phyloP scores from a whole-genome alignment of 306 rosid genomes.

The Phaseolus lunatus region DNA sequence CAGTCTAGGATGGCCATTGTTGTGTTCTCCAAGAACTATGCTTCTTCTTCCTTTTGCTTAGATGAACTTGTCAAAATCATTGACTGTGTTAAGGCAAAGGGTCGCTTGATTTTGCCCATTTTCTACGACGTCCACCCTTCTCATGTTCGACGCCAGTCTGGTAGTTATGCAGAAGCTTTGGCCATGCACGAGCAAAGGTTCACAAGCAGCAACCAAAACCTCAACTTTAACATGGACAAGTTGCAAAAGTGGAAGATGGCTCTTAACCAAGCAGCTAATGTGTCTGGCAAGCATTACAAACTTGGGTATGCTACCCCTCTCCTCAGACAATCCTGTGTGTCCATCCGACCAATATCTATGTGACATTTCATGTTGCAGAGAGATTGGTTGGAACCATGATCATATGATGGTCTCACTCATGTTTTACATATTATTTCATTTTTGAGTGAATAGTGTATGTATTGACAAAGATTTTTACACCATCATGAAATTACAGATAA shows the following conservation, averaged over 20 bases:
- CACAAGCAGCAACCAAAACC: not conserved
- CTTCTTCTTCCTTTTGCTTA: slow-evolving; percentile 19
- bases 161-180: slow-evolving; percentile 21
- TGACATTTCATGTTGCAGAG: not conserved
- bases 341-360: not conserved
- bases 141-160: not conserved
- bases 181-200: not conserved
- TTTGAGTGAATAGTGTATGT: not conserved
- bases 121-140: slow-evolving; percentile 23
- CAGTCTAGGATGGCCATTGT: slow-evolving; percentile 24
- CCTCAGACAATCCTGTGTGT: not conserved
- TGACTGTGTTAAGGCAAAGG: not conserved
- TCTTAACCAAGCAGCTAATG: not conserved
- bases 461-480: not conserved
- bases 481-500: too few species aligned
- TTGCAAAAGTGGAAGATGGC: slow-evolving; percentile 11
- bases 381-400: not conserved
- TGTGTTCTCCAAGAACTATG: slow-evolving; percentile 23
- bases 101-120: not conserved
- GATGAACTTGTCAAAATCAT: slow-evolving; percentile 35
- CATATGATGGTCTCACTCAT: not conserved
- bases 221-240: not conserved
- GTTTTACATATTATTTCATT: not conserved
- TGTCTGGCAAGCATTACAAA: not conserved
- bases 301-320: not conserved